phyloP scores from a whole-genome alignment of 148 eudicot species.

The Nepenthes mirabilis region DNA sequence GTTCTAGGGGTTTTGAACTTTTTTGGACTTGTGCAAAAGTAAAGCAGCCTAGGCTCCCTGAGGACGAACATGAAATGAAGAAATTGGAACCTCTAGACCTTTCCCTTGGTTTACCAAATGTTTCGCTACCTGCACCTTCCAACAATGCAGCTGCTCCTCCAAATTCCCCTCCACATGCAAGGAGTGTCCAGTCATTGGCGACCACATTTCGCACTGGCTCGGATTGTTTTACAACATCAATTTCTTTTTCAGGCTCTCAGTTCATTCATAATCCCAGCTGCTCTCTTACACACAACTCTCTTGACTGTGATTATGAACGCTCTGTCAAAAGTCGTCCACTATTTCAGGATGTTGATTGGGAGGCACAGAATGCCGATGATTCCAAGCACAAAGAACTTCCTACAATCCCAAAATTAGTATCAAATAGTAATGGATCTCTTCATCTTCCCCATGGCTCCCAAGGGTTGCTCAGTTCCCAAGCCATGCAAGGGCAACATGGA shows the following conservation, averaged over 20 bases:
- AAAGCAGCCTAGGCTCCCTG: conserved; percentile 15
- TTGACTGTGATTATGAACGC: conserved; percentile 60
- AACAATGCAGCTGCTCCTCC: conserved; percentile 37
- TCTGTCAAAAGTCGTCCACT: conserved; percentile 86
- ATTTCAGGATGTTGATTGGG: conserved; percentile 86
- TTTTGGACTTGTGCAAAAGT: conserved; percentile 51
- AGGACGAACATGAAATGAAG: conserved; percentile 48
- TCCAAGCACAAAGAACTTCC: conserved; percentile 39
- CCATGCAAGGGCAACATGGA: conserved; percentile 30
- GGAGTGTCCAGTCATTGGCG: conserved; percentile 76
- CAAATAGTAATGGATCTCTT: conserved; percentile 39
- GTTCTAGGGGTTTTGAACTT: conserved; percentile 65
- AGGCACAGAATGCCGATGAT: conserved; percentile 37
- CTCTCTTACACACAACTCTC: conserved; percentile 54
- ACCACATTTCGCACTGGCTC: conserved; percentile 70
- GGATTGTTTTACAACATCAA: conserved; percentile 73
- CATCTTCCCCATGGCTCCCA: conserved; percentile 41
- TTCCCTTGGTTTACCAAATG: conserved; percentile 89
- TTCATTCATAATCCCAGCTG: conserved; percentile 80
- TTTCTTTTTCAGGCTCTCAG: conserved; percentile 93
- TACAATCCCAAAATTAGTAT: conserved; percentile 18
- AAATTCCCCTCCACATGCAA: conserved; percentile 66
- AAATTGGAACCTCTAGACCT: conserved; percentile 69
- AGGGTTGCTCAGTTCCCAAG: conserved; percentile 38
- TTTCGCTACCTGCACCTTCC: conserved; percentile 46